These are phyloP conservation scores for Cadophora sp. DNA, from an alignment of 2,329 filamentous ascomycete species.

Conservation along the genomic window DNA sequence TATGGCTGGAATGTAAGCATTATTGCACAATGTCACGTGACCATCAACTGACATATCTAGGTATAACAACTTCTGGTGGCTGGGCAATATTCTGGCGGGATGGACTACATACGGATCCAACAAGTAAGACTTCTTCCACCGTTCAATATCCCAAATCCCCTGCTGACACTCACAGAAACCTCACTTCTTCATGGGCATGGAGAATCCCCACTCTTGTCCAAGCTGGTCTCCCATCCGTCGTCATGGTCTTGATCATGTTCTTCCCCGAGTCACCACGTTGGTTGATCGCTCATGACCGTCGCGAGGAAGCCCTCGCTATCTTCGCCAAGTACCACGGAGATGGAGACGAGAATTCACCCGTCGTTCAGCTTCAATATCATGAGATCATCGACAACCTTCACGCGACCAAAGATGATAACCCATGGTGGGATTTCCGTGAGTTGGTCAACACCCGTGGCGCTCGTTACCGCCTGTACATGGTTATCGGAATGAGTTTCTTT, in stretches of 20 bases:
- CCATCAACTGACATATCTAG: neutral
- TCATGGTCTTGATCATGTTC: constrained; percentile 56
- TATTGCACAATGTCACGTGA: neutral
- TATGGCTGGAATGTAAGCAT: constrained; percentile 58
- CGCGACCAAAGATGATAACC: constrained; percentile 58
- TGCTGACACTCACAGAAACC: constrained; percentile 44
- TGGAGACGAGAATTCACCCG: constrained; percentile 57
- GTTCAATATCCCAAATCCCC: neutral
- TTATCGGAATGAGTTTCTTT: constrained; percentile 60
- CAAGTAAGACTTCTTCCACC: constrained; percentile 43
- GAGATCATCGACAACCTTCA: constrained; percentile 60
- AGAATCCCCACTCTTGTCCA: constrained; percentile 63
- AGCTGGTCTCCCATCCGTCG: constrained; percentile 52
- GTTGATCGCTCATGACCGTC: constrained; percentile 60
- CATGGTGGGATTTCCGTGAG: constrained; percentile 66
- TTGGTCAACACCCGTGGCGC: constrained; percentile 56
- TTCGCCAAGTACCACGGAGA: constrained; percentile 65
- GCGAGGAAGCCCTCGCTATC: constrained; percentile 60
- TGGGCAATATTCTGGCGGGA: constrained; percentile 61
- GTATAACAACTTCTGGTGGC: constrained; percentile 53
- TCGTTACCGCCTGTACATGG: constrained; percentile 57
- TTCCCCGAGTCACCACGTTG: constrained; percentile 41
- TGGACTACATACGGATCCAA: constrained; percentile 56
- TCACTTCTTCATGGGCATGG: constrained; percentile 60
- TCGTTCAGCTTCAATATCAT: constrained; percentile 63